A percentile compares a stretch with the other conserved stretches of the same genome.
phyloP scores from a whole-genome alignment of 768 basidiomycete species.

The Tulasnella sp. region DNA sequence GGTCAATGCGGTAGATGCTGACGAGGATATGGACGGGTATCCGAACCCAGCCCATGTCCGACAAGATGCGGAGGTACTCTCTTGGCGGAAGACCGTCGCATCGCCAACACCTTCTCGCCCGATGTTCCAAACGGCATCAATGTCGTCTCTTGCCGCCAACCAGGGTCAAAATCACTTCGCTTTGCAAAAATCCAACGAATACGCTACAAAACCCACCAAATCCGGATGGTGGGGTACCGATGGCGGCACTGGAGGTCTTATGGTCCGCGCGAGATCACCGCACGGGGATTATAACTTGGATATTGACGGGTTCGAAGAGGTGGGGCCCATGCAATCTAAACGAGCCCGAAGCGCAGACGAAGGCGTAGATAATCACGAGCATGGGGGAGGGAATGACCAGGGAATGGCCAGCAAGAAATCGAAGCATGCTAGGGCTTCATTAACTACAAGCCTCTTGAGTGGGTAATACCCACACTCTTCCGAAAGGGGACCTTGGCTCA shows the following conservation, averaged over 20 bases:
- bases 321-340: not conserved
- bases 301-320: too few relatives aligned
- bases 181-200: not conserved
- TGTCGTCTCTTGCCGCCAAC: not conserved
- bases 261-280: not conserved
- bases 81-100: not conserved
- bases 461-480: too few relatives aligned
- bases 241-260: not conserved
- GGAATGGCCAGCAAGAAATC: not conserved
- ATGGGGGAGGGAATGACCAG: not conserved
- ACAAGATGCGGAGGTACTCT: not conserved
- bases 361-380: too few relatives aligned
- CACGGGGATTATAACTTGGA: too few relatives aligned
- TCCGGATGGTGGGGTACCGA: not conserved
- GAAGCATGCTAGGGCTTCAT: too few relatives aligned
- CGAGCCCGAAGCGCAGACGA: not conserved
- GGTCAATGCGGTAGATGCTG: constrained; percentile 26
- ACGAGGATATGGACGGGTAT: constrained; percentile 13
- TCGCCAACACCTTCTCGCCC: not conserved
- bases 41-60: not conserved
- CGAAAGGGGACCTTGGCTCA: too few relatives aligned
- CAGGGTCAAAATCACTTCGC: not conserved
- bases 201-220: too few relatives aligned
- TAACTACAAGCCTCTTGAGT: too few relatives aligned
- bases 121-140: not conserved